Conservation (phyloP, 495 filamentous ascomycete genomes). For the Aspergillus diversus region DNA sequence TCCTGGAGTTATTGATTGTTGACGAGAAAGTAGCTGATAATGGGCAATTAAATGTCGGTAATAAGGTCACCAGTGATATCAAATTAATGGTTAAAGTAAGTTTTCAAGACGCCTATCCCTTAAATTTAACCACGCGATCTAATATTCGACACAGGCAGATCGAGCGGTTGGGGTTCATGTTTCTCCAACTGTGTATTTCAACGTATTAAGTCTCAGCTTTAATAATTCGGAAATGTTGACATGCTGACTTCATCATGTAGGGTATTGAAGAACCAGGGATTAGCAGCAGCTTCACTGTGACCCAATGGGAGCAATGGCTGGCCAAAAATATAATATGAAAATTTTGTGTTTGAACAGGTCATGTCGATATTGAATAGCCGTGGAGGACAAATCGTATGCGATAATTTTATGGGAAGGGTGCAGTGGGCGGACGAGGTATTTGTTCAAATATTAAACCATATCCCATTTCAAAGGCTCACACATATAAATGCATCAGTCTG, state of each 20-base stretch:
- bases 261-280: slow-evolving; percentile 80
- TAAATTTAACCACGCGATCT: slow-evolving; percentile 20
- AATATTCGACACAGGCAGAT: slow-evolving; percentile 50
- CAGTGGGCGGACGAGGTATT: slow-evolving; percentile 21
- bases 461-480: slow-evolving; percentile 39
- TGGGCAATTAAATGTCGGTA: slow-evolving; percentile 74
- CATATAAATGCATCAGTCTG: slow-evolving; percentile 33
- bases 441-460: slow-evolving; percentile 34
- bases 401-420: slow-evolving; percentile 13
- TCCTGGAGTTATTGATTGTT: slow-evolving; percentile 68
- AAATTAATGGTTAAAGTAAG: slow-evolving; percentile 79
- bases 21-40: slow-evolving; percentile 61
- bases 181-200: slow-evolving; percentile 84
- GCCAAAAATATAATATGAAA: slow-evolving; percentile 69
- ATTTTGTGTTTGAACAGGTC: slow-evolving; percentile 12
- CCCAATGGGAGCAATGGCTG: slow-evolving; percentile 87
- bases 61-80: slow-evolving; percentile 76
- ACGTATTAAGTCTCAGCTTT: slow-evolving; percentile 47
- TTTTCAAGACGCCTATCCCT: slow-evolving; percentile 7
- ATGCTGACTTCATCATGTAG: slow-evolving; percentile 40
- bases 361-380: slow-evolving; percentile 5
- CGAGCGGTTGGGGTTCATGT: slow-evolving; percentile 82
- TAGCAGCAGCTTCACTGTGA: slow-evolving; percentile 72
- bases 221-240: slow-evolving; percentile 9
- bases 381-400: slow-evolving; percentile 14